A percentile compares a stretch with the other conserved stretches of the same genome.
Evolutionary conservation across 2,329 filamentous ascomycete species (phyloP).

Genomic region (Aspergillus unguis): DNA sequence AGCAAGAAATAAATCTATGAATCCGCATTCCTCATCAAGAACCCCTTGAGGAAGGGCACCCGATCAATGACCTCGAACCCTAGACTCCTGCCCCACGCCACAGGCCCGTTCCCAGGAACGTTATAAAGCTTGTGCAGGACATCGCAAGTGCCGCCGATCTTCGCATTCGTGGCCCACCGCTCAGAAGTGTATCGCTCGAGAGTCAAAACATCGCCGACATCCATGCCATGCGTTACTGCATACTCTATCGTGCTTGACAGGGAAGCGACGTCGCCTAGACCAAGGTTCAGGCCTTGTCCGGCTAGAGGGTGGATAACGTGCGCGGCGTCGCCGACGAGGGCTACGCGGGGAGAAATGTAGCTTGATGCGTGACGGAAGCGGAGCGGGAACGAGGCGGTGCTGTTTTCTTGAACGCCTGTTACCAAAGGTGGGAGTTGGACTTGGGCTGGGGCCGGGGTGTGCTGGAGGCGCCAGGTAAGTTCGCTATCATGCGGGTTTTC

Average conservation of each 20-base stretch:
- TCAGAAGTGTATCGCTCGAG: constrained; percentile 79
- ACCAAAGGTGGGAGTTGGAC: constrained; percentile 67
- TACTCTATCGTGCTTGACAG: constrained; percentile 71
- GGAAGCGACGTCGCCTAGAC: constrained; percentile 81
- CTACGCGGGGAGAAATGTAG: constrained; percentile 86
- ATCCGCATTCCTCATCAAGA: constrained; percentile 72
- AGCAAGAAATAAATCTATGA: constrained; percentile 15
- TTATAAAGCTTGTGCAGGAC: constrained; percentile 91
- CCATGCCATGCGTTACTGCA: constrained; percentile 77
- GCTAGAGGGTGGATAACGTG: constrained; percentile 94
- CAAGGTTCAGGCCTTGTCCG: constrained; percentile 91
- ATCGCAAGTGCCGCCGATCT: constrained; percentile 74
- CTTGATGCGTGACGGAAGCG: constrained; percentile 90
- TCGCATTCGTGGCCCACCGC: constrained; percentile 76
- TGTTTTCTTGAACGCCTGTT: constrained; percentile 70
- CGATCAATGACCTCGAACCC: constrained; percentile 74
- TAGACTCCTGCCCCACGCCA: constrained; percentile 74
- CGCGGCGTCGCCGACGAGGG: constrained; percentile 88
- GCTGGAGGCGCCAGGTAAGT: constrained; percentile 74
- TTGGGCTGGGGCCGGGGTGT: constrained; percentile 57
- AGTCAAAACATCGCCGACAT: constrained; percentile 74
- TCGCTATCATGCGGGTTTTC: constrained; percentile 64
- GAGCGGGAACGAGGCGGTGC: constrained; percentile 84
- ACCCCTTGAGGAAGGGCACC: constrained; percentile 71
- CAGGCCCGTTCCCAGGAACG: constrained; percentile 66